Evolutionary conservation across 495 filamentous ascomycete species (phyloP).

Genomic region (Chlorociboria aeruginascens): DNA sequence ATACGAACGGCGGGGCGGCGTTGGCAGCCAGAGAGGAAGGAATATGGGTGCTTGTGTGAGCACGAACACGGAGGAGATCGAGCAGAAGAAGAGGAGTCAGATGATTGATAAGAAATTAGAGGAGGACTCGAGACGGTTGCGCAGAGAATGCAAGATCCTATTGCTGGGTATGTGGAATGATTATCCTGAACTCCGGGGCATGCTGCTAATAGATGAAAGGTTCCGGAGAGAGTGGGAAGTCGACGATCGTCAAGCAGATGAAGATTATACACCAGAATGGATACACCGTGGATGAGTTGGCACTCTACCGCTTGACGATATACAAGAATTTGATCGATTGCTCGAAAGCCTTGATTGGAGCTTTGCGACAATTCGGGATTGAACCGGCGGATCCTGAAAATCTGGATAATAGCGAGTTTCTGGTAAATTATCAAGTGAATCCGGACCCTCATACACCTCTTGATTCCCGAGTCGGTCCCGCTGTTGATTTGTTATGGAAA

Average conservation of each 20-base stretch:
- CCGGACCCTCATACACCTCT: slow-evolving; percentile 75
- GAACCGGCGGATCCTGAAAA: slow-evolving; percentile 60
- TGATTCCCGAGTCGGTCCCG: slow-evolving; percentile 65
- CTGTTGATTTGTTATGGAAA: slow-evolving; percentile 79
- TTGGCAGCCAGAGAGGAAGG: slow-evolving; percentile 10
- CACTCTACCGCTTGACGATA: slow-evolving; percentile 84
- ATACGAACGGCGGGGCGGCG: slow-evolving; percentile 13
- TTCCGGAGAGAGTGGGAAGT: slow-evolving; percentile 96
- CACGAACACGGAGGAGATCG: slow-evolving; percentile 64
- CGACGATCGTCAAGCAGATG: slow-evolving; percentile 99
- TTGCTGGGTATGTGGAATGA: slow-evolving; percentile 55
- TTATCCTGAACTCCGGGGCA: neutral
- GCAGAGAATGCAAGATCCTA: slow-evolving; percentile 97
- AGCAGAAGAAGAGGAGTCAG: slow-evolving; percentile 89
- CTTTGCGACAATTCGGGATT: slow-evolving; percentile 79
- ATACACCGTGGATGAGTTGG: slow-evolving; percentile 83
- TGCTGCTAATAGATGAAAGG: slow-evolving; percentile 38
- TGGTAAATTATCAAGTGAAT: slow-evolving; percentile 80
- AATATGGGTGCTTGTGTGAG: slow-evolving; percentile 87
- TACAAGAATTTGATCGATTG: slow-evolving; percentile 98
- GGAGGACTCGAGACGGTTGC: slow-evolving; percentile 80
- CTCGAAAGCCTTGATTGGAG: slow-evolving; percentile 79
- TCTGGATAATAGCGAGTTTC: slow-evolving; percentile 60
- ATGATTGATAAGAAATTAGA: slow-evolving; percentile 85
- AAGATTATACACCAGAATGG: slow-evolving; percentile 99